Conservation (phyloP, 139 green algal genomes). For the Coccomyxa sp. region DNA sequence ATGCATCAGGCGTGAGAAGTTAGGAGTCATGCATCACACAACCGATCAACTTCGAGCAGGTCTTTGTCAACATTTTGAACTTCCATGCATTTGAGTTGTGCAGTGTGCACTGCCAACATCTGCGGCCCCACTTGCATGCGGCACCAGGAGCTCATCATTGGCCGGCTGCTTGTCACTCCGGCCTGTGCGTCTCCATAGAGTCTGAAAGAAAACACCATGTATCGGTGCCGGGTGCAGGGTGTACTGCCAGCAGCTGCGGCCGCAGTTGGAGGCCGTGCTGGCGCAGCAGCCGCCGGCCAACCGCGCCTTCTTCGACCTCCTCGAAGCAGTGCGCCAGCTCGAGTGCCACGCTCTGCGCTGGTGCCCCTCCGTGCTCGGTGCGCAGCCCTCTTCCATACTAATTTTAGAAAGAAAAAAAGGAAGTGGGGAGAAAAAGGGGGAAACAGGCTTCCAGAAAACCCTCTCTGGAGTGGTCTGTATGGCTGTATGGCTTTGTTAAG, state of each 20-base stretch:
- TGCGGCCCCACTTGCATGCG: neutral
- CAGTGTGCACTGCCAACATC: neutral
- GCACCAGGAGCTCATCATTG: neutral
- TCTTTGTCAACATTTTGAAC: too few species aligned
- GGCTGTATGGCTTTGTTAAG: neutral
- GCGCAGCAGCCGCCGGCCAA: neutral
- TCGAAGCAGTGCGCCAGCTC: constrained; percentile 13
- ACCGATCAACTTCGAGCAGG: too few species aligned
- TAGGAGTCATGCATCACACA: too few species aligned
- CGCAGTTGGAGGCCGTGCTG: constrained; percentile 12
- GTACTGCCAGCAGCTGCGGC: constrained; percentile 13
- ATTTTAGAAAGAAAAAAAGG: neutral
- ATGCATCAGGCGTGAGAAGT: too few species aligned
- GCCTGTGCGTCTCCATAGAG: neutral
- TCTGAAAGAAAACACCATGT: neutral
- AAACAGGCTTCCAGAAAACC: neutral
- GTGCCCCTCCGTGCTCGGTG: constrained; percentile 3
- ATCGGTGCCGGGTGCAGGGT: constrained; percentile 4
- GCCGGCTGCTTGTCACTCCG: neutral
- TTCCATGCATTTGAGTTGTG: neutral
- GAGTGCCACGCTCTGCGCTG: constrained; percentile 9
- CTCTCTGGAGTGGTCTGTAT: neutral
- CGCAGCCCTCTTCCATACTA: neutral
- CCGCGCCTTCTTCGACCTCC: constrained; percentile 6
- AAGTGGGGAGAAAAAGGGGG: too few species aligned